A percentile compares a stretch with the other conserved stretches of the same genome.
Evolutionary conservation across 495 filamentous ascomycete species (phyloP).

Genomic region (Penicillium malachiteum): DNA sequence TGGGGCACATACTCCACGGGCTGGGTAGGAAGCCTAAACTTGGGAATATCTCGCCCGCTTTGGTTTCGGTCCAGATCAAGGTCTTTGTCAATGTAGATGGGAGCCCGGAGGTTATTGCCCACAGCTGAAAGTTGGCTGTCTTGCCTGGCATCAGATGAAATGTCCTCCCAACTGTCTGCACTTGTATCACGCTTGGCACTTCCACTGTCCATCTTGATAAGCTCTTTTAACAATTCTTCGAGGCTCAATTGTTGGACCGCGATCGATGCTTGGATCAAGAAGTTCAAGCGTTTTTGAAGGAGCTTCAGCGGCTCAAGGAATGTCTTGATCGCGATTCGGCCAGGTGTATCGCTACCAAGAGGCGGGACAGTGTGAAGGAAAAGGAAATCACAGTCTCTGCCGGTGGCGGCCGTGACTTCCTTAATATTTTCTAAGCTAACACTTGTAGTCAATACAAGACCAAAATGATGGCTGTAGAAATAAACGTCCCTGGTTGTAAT

Average conservation of each 20-base stretch:
- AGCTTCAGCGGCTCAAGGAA: slow-evolving; percentile 86
- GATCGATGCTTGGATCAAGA: slow-evolving; percentile 73
- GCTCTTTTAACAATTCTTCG: slow-evolving; percentile 61
- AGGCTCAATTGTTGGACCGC: slow-evolving; percentile 60
- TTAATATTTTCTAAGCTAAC: slow-evolving; percentile 70
- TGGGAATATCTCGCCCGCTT: slow-evolving; percentile 56
- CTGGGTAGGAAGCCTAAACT: slow-evolving; percentile 80
- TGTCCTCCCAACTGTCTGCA: slow-evolving; percentile 91
- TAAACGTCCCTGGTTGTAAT: slow-evolving; percentile 83
- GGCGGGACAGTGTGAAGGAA: slow-evolving; percentile 76
- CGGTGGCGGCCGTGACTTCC: slow-evolving; percentile 87
- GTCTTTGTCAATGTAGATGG: slow-evolving; percentile 62
- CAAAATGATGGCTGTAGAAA: slow-evolving; percentile 93
- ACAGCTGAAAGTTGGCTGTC: slow-evolving; percentile 18
- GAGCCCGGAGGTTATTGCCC: slow-evolving; percentile 56
- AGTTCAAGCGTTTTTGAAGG: slow-evolving; percentile 79
- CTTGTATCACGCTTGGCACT: slow-evolving; percentile 63
- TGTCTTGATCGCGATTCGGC: slow-evolving; percentile 79
- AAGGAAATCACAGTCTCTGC: slow-evolving; percentile 89
- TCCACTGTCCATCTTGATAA: slow-evolving; percentile 69
- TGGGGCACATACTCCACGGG: slow-evolving; percentile 80
- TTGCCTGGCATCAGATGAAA: slow-evolving; percentile 57
- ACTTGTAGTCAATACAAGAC: slow-evolving; percentile 80
- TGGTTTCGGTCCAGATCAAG: slow-evolving; percentile 51
- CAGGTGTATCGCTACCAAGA: slow-evolving; percentile 59